These are phyloP conservation scores for Calycina marina DNA, from an alignment of 2,329 filamentous ascomycete species.

Conservation along the genomic window DNA sequence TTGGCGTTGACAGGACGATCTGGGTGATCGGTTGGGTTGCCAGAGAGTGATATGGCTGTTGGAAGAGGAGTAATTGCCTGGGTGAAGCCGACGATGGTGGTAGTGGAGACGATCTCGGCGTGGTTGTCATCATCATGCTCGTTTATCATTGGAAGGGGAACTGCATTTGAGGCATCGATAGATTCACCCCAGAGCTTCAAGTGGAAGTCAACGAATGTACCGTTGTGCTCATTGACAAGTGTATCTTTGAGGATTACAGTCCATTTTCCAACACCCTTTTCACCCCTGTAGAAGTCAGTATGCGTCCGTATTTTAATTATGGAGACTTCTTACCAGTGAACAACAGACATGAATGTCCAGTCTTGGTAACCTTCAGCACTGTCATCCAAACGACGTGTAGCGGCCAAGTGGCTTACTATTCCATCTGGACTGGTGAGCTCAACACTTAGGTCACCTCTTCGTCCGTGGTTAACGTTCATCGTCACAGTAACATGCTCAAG, in stretches of 20 bases:
- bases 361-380: constrained; percentile 62
- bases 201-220: constrained; percentile 80
- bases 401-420: constrained; percentile 71
- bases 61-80: constrained; percentile 29
- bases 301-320: neutral
- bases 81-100: constrained; percentile 35
- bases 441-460: constrained; percentile 82
- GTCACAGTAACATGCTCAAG: constrained; percentile 93
- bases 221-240: constrained; percentile 58
- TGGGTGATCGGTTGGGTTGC: constrained; percentile 45
- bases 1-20: constrained; percentile 40
- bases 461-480: constrained; percentile 85
- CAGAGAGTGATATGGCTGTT: constrained; percentile 29
- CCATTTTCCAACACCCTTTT: constrained; percentile 78
- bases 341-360: constrained; percentile 99
- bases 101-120: constrained; percentile 47
- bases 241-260: constrained; percentile 82
- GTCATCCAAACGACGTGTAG: constrained; percentile 55
- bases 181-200: constrained; percentile 88
- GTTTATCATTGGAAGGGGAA: constrained; percentile 64
- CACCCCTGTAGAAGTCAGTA: constrained; percentile 50
- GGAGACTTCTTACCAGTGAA: constrained; percentile 58
- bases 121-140: constrained; percentile 76
- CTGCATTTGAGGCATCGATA: constrained; percentile 60
- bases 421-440: constrained; percentile 77